Base-by-base conservation (phyloP, 768 basidiomycete species). In the Tremella fuciformis region DNA sequence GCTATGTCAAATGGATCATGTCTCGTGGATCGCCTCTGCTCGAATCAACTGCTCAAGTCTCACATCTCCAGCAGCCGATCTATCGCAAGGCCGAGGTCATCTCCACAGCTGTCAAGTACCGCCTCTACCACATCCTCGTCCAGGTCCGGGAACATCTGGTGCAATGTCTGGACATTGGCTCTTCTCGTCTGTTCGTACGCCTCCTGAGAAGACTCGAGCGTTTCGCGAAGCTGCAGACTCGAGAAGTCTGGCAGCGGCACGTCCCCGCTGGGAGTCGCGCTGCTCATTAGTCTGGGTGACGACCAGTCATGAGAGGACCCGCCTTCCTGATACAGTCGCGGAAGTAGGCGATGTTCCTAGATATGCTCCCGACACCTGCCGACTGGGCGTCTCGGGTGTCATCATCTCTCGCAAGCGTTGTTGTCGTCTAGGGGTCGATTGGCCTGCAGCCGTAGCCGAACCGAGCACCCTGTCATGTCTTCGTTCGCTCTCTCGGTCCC, bases 11-110 rank as follows among this genome's bases (percentile, higher is more conserved):
- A 18, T 18, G 42, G 21, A 21, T 22, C 47, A 50, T 42, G 39
- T 51, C 49, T 22, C 29, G 29, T 34, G 29, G 29, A 34, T 6
- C 6, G 29, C 29, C 11, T 11, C 29, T 34, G 29, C 29, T 34
- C 29, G 29, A 34, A 34, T 11, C 11, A 34, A 11, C 6, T 34
- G 4, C 6, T 6, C 42, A 18, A 46, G 6, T 22, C 22, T 58
- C 53, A 72, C 70, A 72, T 72, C 37, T 70, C 71, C 57, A 73
- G 56, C 38, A 70, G 63, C 41, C 66, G 48, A 65, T 94, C 92
- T 66, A 94, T 92, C 71, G 89, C 92, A 81, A 83, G 84, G 41
- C 91, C 91, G 57, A 96, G 72, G 79, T 96, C 91, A 18, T 89
- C 88, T 8, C 83, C 84, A 67, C 91, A 91, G 46, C 89, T 90